Conservation (phyloP, 148 eudicot species). For the Arbutus unedo region DNA sequence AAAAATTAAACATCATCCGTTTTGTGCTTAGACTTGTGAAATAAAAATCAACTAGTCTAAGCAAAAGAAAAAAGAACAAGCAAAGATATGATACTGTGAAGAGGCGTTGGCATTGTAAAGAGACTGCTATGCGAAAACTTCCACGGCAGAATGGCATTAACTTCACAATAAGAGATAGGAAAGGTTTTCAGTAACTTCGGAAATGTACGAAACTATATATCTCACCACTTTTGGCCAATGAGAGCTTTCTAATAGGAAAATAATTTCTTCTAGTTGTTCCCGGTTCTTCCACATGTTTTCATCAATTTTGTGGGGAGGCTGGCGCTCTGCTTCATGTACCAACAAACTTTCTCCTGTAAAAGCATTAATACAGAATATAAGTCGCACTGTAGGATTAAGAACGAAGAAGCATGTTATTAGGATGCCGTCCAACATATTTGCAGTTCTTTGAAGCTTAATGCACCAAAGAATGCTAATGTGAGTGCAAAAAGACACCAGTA, state of each 20-base stretch:
- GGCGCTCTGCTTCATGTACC: conserved; percentile 54
- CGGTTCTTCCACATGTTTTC: conserved; percentile 99
- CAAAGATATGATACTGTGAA: not conserved
- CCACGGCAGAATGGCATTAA: not conserved
- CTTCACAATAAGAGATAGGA: not conserved
- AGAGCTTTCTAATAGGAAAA: conserved; percentile 63
- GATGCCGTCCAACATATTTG: conserved; percentile 1
- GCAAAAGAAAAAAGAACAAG: not conserved
- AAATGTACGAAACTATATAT: conserved; percentile 2
- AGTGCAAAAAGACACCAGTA: not conserved
- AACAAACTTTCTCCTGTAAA: conserved; percentile 51
- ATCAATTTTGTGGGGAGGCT: conserved; percentile 90
- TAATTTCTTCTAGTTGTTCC: conserved; percentile 84
- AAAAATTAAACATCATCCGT: conserved; percentile 7
- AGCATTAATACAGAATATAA: conserved; percentile 8
- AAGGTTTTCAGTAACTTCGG: not conserved
- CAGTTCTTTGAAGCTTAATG: not conserved
- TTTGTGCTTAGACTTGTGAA: conserved; percentile 1
- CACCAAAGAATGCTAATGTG: not conserved
- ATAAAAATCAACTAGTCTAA: not conserved
- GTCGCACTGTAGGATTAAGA: not conserved
- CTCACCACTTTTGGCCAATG: conserved; percentile 73
- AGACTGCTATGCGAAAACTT: not conserved
- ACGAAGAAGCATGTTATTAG: too few relatives aligned
- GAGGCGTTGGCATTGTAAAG: not conserved